phyloP scores from a whole-genome alignment of 768 basidiomycete genomes.

The Jaapia argillacea region DNA sequence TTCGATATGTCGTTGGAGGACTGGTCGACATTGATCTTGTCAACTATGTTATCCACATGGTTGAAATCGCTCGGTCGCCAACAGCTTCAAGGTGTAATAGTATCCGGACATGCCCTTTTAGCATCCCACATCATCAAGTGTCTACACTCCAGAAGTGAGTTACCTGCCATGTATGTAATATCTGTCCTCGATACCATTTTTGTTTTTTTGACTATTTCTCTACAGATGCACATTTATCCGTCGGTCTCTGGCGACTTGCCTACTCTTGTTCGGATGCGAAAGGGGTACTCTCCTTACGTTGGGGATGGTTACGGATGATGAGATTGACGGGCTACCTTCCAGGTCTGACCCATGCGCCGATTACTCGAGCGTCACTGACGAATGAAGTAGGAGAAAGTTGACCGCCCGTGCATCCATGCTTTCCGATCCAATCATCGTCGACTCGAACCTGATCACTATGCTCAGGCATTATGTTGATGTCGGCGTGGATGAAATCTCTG shows the following conservation, averaged over 20 bases:
- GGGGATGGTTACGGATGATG: constrained; percentile 37
- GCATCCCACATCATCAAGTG: constrained; percentile 26
- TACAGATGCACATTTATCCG: constrained; percentile 43
- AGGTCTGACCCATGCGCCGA: constrained; percentile 33
- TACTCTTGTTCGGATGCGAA: constrained; percentile 61
- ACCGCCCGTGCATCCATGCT: constrained; percentile 29
- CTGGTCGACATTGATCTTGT: constrained; percentile 40
- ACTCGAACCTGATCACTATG: constrained; percentile 43
- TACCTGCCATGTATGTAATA: constrained; percentile 28
- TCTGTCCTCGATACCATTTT: not conserved
- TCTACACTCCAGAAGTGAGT: constrained; percentile 20
- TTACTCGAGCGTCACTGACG: not conserved
- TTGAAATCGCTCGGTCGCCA: constrained; percentile 47
- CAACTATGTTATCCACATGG: constrained; percentile 50
- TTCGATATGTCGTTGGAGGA: constrained; percentile 32
- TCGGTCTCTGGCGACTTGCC: constrained; percentile 47
- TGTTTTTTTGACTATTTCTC: not conserved
- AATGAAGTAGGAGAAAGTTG: constrained; percentile 34
- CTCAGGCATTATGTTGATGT: constrained; percentile 41
- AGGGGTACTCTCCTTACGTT: constrained; percentile 31
- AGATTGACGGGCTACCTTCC: constrained; percentile 41
- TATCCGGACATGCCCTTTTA: constrained; percentile 36
- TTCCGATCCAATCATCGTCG: constrained; percentile 52
- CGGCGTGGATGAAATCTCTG: constrained; percentile 37
- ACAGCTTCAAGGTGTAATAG: constrained; percentile 41